phyloP scores from a whole-genome alignment of 2,329 filamentous ascomycete species.

The Trichophyton rubrum region DNA sequence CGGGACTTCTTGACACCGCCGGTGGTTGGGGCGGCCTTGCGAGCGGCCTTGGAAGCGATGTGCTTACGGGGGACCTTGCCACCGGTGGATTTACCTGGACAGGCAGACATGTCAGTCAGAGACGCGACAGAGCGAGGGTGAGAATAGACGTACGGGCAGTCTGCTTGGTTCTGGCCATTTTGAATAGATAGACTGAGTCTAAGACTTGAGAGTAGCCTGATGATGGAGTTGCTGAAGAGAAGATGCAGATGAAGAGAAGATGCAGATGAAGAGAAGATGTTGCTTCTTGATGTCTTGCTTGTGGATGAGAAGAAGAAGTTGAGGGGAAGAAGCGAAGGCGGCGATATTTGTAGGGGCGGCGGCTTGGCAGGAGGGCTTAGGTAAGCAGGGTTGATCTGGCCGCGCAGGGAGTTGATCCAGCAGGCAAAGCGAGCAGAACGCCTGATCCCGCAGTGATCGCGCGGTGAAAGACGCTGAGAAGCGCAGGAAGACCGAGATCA shows the following conservation, averaged over 20 bases:
- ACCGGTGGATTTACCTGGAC: slow-evolving; percentile 58
- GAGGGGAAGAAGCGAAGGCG: slow-evolving; percentile 8
- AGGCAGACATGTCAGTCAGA: no score
- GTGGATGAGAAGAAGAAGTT: slow-evolving; percentile 15
- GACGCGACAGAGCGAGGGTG: slow-evolving; percentile 11
- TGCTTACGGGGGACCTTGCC: slow-evolving; percentile 76
- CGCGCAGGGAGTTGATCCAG: not conserved
- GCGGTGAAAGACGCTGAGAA: no score
- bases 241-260: no score
- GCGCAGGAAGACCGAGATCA: no score
- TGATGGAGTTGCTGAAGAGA: no score
- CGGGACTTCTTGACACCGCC: slow-evolving; percentile 96
- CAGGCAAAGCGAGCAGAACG: slow-evolving; percentile 19
- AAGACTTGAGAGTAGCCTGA: no score
- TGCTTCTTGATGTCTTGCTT: slow-evolving; percentile 22
- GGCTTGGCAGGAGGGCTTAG: no score
- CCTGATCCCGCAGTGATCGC: slow-evolving; percentile 12
- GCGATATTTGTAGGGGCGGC: no score
- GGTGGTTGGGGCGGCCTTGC: slow-evolving; percentile 95
- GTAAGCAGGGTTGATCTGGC: not conserved
- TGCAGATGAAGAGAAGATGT: no score
- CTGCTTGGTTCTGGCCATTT: slow-evolving; percentile 43
- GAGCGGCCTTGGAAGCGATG: slow-evolving; percentile 97
- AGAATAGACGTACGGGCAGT: slow-evolving; percentile 36
- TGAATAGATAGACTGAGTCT: slow-evolving; percentile 17